phyloP scores from a whole-genome alignment of 441 rosid species.

The Adansonia grandidieri region DNA sequence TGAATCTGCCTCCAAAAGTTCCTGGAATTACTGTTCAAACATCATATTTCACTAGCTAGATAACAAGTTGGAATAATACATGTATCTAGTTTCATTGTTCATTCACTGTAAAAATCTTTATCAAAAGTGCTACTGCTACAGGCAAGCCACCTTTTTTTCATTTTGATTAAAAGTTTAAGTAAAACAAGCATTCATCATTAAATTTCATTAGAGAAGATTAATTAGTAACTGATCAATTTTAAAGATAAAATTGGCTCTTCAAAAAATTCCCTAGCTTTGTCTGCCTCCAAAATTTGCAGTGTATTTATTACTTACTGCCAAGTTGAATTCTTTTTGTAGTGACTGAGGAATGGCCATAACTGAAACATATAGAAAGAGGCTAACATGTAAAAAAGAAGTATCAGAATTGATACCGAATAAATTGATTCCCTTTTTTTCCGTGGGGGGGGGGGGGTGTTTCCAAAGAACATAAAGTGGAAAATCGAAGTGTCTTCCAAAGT shows the following conservation, averaged over 20 bases:
- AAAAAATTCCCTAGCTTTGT: background rate
- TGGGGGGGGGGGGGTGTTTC: background rate
- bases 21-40: constrained; percentile 31
- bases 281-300: background rate
- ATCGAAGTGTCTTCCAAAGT: constrained; percentile 17
- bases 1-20: constrained; percentile 24
- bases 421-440: background rate
- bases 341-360: constrained; percentile 12
- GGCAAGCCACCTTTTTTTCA: background rate
- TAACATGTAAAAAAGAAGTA: background rate
- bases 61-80: constrained; percentile 26
- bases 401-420: background rate
- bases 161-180: background rate
- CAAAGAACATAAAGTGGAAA: background rate
- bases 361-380: background rate
- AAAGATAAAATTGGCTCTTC: background rate
- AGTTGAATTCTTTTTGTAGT: background rate
- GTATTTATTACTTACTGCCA: background rate
- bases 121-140: background rate
- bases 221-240: no score
- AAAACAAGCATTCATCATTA: background rate
- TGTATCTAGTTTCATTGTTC: background rate
- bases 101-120: background rate
- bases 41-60: constrained; percentile 42
- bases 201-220: no score